phyloP scores from a whole-genome alignment of 2,329 filamentous ascomycete species.

The Fusarium irregulare region DNA sequence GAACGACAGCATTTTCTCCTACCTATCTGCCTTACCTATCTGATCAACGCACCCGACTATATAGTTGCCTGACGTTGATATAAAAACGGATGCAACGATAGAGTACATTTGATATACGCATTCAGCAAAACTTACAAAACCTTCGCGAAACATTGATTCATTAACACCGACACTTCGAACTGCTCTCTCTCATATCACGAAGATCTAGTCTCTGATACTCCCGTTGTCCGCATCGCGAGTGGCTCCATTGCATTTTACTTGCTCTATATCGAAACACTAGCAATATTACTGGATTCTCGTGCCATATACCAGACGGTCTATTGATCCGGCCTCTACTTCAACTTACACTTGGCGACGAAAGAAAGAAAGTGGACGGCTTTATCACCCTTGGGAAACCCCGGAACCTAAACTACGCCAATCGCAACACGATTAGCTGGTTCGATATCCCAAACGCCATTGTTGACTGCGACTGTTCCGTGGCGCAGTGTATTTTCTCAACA shows the following conservation, averaged over 20 bases:
- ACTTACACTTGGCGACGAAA: slow-evolving; percentile 18
- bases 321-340: not conserved
- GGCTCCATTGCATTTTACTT: slow-evolving; percentile 3
- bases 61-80: slow-evolving; percentile 10
- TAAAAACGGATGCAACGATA: slow-evolving; percentile 8
- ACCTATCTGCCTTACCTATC: not conserved
- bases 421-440: slow-evolving; percentile 8
- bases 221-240: not conserved
- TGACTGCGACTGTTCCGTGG: slow-evolving; percentile 14
- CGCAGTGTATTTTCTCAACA: slow-evolving; percentile 16
- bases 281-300: not conserved
- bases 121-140: not conserved
- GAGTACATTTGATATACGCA: not conserved
- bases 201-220: not conserved
- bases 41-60: not conserved
- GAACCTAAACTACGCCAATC: not conserved
- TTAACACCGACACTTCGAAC: slow-evolving; percentile 11
- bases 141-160: slow-evolving; percentile 16
- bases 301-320: slow-evolving; percentile 9
- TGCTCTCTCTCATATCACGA: slow-evolving; percentile 3
- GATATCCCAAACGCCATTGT: not conserved
- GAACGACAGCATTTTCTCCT: not conserved
- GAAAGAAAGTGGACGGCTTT: not conserved
- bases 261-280: not conserved
- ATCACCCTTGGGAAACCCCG: not conserved